Evolutionary conservation across 2,329 filamentous ascomycete genomes (phyloP).

Genomic region (Botrytis aclada): DNA sequence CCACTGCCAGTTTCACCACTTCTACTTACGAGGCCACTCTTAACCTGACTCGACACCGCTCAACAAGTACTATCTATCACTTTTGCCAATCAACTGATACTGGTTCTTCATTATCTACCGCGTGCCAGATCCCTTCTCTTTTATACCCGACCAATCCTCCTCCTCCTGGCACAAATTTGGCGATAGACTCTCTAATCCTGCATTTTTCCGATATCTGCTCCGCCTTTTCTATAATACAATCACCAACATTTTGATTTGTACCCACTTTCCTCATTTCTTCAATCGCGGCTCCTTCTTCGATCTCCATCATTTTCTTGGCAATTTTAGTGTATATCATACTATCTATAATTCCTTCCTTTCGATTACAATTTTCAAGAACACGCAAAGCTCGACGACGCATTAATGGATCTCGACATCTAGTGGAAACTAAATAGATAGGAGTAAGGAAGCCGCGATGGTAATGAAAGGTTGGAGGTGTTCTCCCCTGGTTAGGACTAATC

Average conservation of each 20-base stretch:
- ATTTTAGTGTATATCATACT: conserved; percentile 1
- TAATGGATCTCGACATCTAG: conserved; percentile 5
- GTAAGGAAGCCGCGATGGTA: conserved; percentile 8
- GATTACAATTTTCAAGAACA: neutral
- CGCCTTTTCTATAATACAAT: neutral
- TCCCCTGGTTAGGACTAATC: neutral
- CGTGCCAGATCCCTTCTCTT: neutral
- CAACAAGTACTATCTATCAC: neutral
- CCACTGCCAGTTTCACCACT: neutral
- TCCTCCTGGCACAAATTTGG: neutral
- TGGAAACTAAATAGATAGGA: neutral
- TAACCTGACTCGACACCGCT: neutral
- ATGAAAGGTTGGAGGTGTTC: neutral
- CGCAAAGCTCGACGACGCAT: neutral
- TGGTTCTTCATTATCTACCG: neutral
- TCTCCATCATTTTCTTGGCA: neutral
- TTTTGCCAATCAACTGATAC: neutral
- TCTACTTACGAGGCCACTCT: neutral
- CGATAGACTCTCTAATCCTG: conserved; percentile 1
- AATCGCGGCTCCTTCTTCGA: conserved; percentile 14
- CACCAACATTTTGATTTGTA: neutral
- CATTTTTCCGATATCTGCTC: neutral
- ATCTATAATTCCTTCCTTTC: conserved; percentile 11
- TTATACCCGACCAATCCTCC: neutral
- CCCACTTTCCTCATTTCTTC: neutral